Evolutionary conservation across 2,329 filamentous ascomycete species (phyloP), one percentile per base, ranked within the genome.

Genomic region (Onygenales sp.): DNA sequence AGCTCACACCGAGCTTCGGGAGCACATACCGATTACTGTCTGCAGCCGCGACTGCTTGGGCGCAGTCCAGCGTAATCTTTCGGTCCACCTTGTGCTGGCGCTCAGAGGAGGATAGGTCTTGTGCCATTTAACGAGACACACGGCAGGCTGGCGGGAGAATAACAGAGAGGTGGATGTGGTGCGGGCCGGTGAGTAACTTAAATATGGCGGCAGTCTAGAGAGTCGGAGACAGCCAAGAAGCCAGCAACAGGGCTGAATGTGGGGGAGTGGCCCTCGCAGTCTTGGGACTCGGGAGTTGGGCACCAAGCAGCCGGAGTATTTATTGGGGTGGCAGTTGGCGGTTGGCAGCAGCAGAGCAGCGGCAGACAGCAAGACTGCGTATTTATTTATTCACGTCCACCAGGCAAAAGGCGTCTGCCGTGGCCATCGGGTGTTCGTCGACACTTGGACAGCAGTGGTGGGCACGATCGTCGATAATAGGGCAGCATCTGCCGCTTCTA

Each of bases 231-330:
- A 38, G 42, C 50, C 42, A 52, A 45, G 42, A 17, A 32, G 13
- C 14, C 31, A 32, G 21, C 41, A 32, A 52, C 50, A 52, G 42
- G 50, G 50, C 50, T 52, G 50, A 52, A 52, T 44, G 39, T 42
- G 41, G 50, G 50, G 43, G 17, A 4, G 43, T 9, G 31, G 33
- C 32, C 11, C 11, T 11, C 10, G 14, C 3, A 27, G 21, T 27
- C 21, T 27, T 27, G 21, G 21, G 21, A 27, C 21, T 27, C 5
- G 21, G 21, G 21, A 27, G 21, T 27, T 27, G 21, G 21, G 17
- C 17, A 27, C 21, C 21, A 27, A 27, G 21, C 21, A 27, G 21
- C 21, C 21, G 21, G 21, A 27, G 21, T 17, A 17, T 17, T 17
- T 17, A 17, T 17, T 17, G 17, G 17, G 2, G 17, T 17, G 17